Conservation (phyloP, 805 yeast genomes). For the Saccharomycopsis sp. region DNA sequence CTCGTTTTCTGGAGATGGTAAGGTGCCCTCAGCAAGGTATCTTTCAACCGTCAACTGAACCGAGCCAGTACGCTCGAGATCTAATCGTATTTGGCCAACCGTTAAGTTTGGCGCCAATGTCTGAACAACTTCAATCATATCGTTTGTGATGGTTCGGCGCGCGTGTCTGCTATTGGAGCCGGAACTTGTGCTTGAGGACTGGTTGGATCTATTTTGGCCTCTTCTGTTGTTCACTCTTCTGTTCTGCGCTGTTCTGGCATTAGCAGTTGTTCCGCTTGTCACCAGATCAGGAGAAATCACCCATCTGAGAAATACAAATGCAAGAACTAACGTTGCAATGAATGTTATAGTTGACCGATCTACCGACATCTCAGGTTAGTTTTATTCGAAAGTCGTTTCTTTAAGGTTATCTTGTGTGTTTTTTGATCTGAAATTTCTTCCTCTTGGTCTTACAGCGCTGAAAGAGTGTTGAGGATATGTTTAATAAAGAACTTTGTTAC, state of each 20-base stretch:
- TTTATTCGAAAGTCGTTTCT: too few relatives aligned
- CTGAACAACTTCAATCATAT: conserved; percentile 81
- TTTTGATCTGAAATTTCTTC: too few relatives aligned
- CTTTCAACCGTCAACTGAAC: conserved; percentile 75
- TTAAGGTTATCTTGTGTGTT: too few relatives aligned
- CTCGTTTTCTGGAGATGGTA: conserved; percentile 44
- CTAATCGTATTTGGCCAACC: conserved; percentile 61
- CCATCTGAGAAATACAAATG: conserved; percentile 58
- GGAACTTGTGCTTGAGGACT: background rate
- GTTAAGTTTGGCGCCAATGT: conserved; percentile 70
- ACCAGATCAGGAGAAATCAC: conserved; percentile 43
- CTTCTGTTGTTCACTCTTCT: conserved; percentile 9
- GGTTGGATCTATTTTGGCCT: conserved; percentile 17
- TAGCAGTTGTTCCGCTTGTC: conserved; percentile 10
- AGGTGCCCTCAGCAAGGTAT: conserved; percentile 49
- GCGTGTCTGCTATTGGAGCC: conserved; percentile 10
- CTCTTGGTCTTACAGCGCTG: too few relatives aligned
- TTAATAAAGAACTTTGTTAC: too few relatives aligned
- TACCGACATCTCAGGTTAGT: conserved; percentile 32
- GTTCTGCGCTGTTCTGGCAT: conserved; percentile 8
- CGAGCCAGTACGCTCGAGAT: conserved; percentile 67
- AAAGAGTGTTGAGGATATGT: too few relatives aligned
- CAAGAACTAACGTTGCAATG: conserved; percentile 38
- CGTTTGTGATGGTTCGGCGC: conserved; percentile 46
- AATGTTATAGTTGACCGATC: conserved; percentile 48